A percentile compares a stretch with the other conserved stretches of the same genome.
These are phyloP conservation scores for Trichosanthes cucumerina DNA, from an alignment of 306 rosid genomes.

Conservation along the genomic window DNA sequence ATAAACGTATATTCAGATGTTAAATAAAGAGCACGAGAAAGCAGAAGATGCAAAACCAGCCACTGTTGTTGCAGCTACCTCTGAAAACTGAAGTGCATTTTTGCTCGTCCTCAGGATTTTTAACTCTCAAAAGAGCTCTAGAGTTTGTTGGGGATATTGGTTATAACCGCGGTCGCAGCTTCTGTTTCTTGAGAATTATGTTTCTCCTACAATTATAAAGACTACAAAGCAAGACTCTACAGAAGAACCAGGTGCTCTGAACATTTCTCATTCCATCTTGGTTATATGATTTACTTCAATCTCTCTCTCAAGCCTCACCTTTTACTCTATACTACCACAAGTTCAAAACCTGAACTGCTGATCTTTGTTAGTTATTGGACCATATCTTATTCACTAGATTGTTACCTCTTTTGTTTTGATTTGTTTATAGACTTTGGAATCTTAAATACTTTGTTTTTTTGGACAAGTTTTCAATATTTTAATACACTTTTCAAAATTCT, in stretches of 20 bases:
- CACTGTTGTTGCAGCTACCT: constrained; percentile 13
- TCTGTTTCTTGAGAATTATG: background rate
- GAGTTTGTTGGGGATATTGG: background rate
- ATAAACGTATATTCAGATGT: constrained; percentile 20
- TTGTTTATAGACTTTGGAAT: background rate
- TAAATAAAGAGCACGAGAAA: constrained; percentile 47
- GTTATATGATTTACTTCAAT: background rate
- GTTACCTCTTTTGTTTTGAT: background rate
- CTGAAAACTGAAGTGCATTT: constrained; percentile 17
- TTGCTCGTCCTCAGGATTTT: background rate
- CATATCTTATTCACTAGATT: background rate
- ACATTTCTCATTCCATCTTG: background rate
- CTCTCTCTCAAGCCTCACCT: background rate
- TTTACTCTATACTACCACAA: background rate
- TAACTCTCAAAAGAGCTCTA: background rate
- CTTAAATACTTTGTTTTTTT: background rate
- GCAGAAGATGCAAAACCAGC: constrained; percentile 42
- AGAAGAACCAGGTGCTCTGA: background rate
- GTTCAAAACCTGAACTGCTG: background rate
- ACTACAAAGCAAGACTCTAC: background rate
- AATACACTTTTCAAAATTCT: background rate
- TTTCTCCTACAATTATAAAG: background rate
- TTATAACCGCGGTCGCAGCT: background rate
- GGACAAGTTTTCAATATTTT: background rate
- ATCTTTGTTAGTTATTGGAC: background rate